These are phyloP conservation scores for Neurospora crassa DNA, from an alignment of 2,329 filamentous ascomycete genomes.

Conservation along the genomic window DNA sequence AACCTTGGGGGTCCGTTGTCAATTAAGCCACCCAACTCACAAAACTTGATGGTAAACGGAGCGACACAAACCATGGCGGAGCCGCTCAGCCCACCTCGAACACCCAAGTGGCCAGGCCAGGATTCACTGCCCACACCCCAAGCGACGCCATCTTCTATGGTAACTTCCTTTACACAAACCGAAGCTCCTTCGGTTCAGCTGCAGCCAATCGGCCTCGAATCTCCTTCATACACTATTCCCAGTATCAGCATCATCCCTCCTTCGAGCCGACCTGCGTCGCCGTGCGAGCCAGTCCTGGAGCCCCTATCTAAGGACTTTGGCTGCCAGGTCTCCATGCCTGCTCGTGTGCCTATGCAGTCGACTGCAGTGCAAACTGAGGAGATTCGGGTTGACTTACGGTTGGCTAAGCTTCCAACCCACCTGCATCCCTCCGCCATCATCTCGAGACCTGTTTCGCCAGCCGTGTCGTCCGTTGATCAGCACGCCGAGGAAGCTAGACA, in stretches of 20 bases:
- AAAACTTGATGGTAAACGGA: conserved; percentile 51
- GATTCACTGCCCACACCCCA: conserved; percentile 32
- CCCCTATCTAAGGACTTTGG: conserved; percentile 75
- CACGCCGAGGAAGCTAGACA: conserved; percentile 28
- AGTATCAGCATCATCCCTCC: conserved; percentile 90
- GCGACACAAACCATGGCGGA: conserved; percentile 53
- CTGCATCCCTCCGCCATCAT: conserved; percentile 69
- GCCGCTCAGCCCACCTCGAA: conserved; percentile 55
- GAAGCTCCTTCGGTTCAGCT: conserved; percentile 31
- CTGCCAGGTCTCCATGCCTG: conserved; percentile 61
- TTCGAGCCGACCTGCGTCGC: conserved; percentile 70
- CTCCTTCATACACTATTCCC: conserved; percentile 52
- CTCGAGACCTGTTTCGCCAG: conserved; percentile 49
- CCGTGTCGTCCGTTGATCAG: conserved; percentile 18
- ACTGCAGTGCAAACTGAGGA: conserved; percentile 73
- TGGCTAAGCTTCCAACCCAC: conserved; percentile 65
- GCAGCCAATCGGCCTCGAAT: conserved; percentile 21
- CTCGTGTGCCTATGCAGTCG: conserved; percentile 42
- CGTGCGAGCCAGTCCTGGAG: conserved; percentile 62
- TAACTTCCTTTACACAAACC: conserved; percentile 55
- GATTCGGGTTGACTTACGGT: conserved; percentile 72
- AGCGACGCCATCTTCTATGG: conserved; percentile 29
- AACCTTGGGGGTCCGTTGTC: conserved; percentile 40
- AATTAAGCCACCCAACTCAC: conserved; percentile 34
- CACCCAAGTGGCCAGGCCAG: conserved; percentile 43